A percentile compares a stretch with the other conserved stretches of the same genome.
Evolutionary conservation across 2,329 filamentous ascomycete genomes (phyloP).

Genomic region (Trichoderma koningiopsis): DNA sequence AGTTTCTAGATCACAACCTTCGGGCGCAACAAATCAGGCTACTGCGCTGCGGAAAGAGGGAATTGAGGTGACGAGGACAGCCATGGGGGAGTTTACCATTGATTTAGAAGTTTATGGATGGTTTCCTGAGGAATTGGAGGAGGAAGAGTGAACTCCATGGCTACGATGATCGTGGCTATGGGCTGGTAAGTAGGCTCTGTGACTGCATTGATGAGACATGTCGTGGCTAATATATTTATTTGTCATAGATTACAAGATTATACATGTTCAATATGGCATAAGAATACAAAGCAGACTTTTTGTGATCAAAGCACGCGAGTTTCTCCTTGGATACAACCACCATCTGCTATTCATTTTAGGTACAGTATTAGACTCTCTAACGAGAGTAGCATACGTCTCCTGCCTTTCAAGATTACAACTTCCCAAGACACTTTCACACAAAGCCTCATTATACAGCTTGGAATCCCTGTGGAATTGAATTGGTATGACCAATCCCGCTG

Average conservation of each 20-base stretch:
- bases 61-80: conserved; percentile 51
- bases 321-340: background rate
- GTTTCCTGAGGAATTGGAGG: conserved; percentile 56
- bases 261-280: background rate
- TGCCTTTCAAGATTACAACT: background rate
- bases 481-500: background rate
- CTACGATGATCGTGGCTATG: background rate
- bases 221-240: background rate
- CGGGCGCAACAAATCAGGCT: conserved; percentile 54
- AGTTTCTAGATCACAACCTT: conserved; percentile 50
- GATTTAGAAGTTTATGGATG: conserved; percentile 57
- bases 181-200: background rate
- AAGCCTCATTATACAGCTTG: background rate
- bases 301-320: background rate
- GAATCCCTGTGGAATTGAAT: background rate
- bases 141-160: conserved; percentile 34
- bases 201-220: background rate
- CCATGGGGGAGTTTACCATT: conserved; percentile 55
- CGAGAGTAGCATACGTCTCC: background rate
- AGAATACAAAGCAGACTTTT: background rate
- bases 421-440: background rate
- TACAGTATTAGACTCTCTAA: background rate
- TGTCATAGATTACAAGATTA: background rate
- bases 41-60: conserved; percentile 54
- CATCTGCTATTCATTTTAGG: background rate